Evolutionary conservation across 2,329 filamentous ascomycete genomes (phyloP).

Genomic region (Colletotrichum sp.): DNA sequence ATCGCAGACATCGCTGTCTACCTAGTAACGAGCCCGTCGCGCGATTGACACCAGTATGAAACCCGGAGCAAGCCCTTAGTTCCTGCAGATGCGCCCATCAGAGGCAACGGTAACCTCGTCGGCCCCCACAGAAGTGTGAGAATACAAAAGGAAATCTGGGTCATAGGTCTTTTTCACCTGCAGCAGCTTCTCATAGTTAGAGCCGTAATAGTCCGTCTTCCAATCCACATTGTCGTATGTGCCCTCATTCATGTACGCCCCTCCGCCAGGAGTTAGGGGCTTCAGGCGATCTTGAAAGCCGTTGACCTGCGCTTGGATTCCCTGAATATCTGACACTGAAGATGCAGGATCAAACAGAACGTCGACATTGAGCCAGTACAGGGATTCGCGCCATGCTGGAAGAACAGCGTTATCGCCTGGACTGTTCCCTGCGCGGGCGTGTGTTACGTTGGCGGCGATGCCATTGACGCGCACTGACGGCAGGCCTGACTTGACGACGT

Average conservation of each 20-base stretch:
- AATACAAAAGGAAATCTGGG: constrained; percentile 48
- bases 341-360: background rate
- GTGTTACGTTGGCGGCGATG: constrained; percentile 11
- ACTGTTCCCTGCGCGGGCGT: background rate
- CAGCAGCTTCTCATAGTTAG: constrained; percentile 44
- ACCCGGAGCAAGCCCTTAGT: background rate
- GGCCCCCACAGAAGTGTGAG: background rate
- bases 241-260: background rate
- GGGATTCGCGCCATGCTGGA: constrained; percentile 35
- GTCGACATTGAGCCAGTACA: constrained; percentile 33
- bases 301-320: background rate
- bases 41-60: background rate
- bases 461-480: background rate
- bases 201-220: background rate
- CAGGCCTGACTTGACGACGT: background rate
- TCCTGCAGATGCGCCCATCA: background rate
- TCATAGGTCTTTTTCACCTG: constrained; percentile 56
- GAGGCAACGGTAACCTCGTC: background rate
- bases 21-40: background rate
- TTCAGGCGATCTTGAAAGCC: background rate
- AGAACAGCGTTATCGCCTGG: constrained; percentile 16
- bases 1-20: background rate
- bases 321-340: background rate
- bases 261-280: background rate
- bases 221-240: background rate